These are phyloP conservation scores for Cochlearia excelsa DNA, from an alignment of 345 rosid genomes.

Conservation along the genomic window DNA sequence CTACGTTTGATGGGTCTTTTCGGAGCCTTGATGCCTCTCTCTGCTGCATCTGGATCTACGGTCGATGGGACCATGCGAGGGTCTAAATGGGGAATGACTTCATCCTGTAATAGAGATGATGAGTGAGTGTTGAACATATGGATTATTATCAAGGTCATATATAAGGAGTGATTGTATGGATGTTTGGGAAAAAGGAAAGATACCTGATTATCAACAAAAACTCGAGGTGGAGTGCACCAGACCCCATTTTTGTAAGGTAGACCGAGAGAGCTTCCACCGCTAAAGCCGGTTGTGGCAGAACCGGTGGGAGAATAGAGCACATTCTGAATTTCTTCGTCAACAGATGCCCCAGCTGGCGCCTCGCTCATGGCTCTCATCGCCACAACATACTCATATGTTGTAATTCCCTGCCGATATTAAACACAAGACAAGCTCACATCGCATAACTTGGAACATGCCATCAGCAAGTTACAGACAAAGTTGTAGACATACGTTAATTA, in stretches of 20 bases:
- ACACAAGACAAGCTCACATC: neutral
- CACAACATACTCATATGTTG: constrained; percentile 94
- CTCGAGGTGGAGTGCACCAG: constrained; percentile 99
- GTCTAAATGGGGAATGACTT: constrained; percentile 91
- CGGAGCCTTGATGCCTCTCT: constrained; percentile 60
- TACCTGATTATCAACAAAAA: constrained; percentile 98
- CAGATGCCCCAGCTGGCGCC: constrained; percentile 74
- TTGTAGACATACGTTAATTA: neutral
- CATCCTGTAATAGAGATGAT: constrained; percentile 53
- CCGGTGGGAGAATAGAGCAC: constrained; percentile 83
- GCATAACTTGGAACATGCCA: neutral
- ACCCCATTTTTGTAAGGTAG: constrained; percentile 71
- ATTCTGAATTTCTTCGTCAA: constrained; percentile 76
- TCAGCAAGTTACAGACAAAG: constrained; percentile 1
- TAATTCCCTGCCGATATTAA: constrained; percentile 59
- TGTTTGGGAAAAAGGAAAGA: constrained; percentile 15
- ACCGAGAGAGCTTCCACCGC: constrained; percentile 94
- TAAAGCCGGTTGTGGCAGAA: constrained; percentile 87
- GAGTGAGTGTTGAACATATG: neutral
- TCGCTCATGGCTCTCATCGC: constrained; percentile 99
- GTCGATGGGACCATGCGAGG: constrained; percentile 97
- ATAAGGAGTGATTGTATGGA: neutral
- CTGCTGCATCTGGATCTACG: constrained; percentile 85
- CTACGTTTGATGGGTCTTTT: constrained; percentile 74
- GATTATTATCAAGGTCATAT: neutral